phyloP scores from a whole-genome alignment of 2,329 filamentous ascomycete genomes.

The Bimuria novae-zelandiae region DNA sequence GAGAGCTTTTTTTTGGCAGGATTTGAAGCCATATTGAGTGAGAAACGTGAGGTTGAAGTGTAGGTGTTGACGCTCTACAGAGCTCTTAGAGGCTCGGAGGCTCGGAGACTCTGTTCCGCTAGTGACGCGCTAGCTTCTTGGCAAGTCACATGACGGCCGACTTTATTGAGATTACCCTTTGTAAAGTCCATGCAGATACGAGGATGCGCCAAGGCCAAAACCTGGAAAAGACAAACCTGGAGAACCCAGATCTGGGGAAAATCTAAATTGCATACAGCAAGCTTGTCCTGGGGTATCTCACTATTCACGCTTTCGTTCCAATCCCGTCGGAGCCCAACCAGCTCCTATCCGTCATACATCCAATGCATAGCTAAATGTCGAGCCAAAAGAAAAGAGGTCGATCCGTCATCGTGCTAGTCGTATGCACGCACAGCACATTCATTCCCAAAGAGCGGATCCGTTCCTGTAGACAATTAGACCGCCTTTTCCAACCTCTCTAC shows the following conservation, averaged over 20 bases:
- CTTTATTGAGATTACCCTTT: too few relatives aligned
- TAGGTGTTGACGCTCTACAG: too few relatives aligned
- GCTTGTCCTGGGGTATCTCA: conserved; percentile 5
- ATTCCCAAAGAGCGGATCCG: background rate
- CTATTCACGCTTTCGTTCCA: background rate
- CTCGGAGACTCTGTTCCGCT: too few relatives aligned
- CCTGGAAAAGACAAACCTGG: background rate
- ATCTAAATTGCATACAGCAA: conserved; percentile 3
- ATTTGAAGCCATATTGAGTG: too few relatives aligned
- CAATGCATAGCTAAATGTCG: background rate
- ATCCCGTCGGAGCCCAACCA: conserved; percentile 2
- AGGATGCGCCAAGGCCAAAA: background rate
- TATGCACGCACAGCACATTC: background rate
- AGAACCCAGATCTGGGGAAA: too few relatives aligned
- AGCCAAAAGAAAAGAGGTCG: too few relatives aligned
- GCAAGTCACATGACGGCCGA: too few relatives aligned
- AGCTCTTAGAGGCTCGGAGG: too few relatives aligned
- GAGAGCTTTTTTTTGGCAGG: too few relatives aligned
- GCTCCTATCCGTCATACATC: background rate
- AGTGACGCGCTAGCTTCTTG: too few relatives aligned
- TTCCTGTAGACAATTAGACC: conserved; percentile 7
- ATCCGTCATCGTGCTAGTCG: background rate
- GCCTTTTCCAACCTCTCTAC: conserved; percentile 50
- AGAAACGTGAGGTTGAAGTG: too few relatives aligned
- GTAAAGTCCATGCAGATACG: background rate